Evolutionary conservation across 2,329 filamentous ascomycete genomes (phyloP), one percentile per base, ranked within the genome.

Genomic region (Paraphaeosphaeria minitans): DNA sequence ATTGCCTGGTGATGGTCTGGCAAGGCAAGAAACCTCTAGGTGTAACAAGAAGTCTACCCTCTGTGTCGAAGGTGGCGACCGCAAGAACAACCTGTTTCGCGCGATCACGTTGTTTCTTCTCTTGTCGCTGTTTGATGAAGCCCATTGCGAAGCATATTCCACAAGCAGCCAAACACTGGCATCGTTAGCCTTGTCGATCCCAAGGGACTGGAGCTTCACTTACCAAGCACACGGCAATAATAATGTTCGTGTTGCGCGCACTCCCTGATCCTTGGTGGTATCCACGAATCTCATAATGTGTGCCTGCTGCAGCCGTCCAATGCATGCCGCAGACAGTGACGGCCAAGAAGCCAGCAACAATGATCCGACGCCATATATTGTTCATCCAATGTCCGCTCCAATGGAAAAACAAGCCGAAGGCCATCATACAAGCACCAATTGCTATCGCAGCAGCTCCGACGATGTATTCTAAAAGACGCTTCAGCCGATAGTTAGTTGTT

Each of bases 241-340:
- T 87, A 13, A 93, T 84, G 22, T 89, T 91, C 5, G 85, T 84
- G 55, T 87, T 87, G 51, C 87, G 80, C 73, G 49, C 78, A 78
- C 43, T 69, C 74, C 14, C 72, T 59, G 35, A 63, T 66, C 33
- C 78, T 64, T 50, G 80, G 79, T 53, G 83, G 73, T 46, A 81
- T 72, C 63, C 83, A 75, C 53, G 59, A 16, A 91, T 75, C 45
- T 82, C 82, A 73, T 93, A 95, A 9, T 76, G 73, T 3, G 91
- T 95, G 16, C 90, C 90, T 12, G 85, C 83, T 3, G 89, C 84
- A 33, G 89, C 92, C 56, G 89, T 89, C 89, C 91, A 96, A 77
- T 96, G 92, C 92, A 96, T 95, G 0, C 90, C 91, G 10, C 89
- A 93, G 2, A 95, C 90, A 42, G 89, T 91, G 16, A 85, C 81